Evolutionary conservation across 1,284 basidiomycete species (phyloP).

Genomic region (Melanopsichium pennsylvanicum): DNA sequence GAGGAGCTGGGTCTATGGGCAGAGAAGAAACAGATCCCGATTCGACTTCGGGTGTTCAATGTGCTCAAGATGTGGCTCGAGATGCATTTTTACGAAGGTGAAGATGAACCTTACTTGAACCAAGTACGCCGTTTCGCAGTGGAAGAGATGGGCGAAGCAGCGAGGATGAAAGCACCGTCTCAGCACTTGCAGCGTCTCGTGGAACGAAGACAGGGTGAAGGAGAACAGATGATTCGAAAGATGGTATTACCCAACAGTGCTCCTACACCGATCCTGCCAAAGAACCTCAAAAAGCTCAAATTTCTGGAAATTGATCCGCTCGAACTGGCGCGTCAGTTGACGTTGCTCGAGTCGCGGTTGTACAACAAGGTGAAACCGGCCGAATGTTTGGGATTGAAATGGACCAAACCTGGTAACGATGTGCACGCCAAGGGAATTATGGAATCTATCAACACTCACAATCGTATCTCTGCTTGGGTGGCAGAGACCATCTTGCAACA

Average conservation of each 20-base stretch:
- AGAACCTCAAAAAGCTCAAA: constrained; percentile 78
- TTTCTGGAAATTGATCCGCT: constrained; percentile 86
- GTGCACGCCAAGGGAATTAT: constrained; percentile 77
- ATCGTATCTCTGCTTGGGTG: constrained; percentile 90
- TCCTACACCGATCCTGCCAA: constrained; percentile 77
- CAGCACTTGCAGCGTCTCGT: constrained; percentile 65
- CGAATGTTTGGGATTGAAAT: constrained; percentile 78
- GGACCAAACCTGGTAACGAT: constrained; percentile 59
- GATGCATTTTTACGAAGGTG: constrained; percentile 64
- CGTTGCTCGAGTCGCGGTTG: constrained; percentile 86
- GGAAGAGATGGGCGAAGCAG: constrained; percentile 57
- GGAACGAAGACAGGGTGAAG: constrained; percentile 61
- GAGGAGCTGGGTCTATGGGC: constrained; percentile 82
- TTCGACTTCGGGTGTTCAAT: constrained; percentile 71
- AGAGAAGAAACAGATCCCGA: constrained; percentile 85
- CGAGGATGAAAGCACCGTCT: constrained; percentile 47
- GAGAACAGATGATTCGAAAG: constrained; percentile 55
- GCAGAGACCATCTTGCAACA: constrained; percentile 85
- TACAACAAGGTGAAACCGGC: constrained; percentile 88
- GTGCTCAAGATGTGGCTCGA: constrained; percentile 68
- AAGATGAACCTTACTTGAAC: constrained; percentile 64
- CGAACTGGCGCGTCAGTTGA: constrained; percentile 92
- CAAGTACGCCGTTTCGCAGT: constrained; percentile 64
- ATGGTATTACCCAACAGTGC: constrained; percentile 59
- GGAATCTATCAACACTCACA: constrained; percentile 88